phyloP scores from a whole-genome alignment of 768 basidiomycete genomes.

The Tephrocybe sp. region DNA sequence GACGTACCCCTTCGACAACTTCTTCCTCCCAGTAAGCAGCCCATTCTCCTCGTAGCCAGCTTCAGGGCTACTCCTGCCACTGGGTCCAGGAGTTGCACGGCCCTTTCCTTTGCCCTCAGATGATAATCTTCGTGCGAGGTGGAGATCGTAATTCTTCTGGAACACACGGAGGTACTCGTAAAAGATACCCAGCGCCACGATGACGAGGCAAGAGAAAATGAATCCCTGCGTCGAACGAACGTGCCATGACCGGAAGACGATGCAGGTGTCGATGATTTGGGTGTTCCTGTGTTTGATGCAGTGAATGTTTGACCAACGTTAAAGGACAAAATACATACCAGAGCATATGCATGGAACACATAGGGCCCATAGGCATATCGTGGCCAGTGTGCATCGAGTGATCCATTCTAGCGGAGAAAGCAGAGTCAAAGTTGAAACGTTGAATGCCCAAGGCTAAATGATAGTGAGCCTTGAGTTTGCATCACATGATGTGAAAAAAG shows the following conservation, averaged over 20 bases:
- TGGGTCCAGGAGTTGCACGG: slow-evolving; percentile 21
- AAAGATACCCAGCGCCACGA: slow-evolving; percentile 67
- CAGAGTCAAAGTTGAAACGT: no score
- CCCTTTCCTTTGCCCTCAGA: slow-evolving; percentile 49
- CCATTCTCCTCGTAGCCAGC: slow-evolving; percentile 48
- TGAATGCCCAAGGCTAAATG: no score
- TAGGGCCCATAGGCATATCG: slow-evolving; percentile 46
- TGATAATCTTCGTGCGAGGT: slow-evolving; percentile 50
- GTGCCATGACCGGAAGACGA: slow-evolving; percentile 82
- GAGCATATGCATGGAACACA: slow-evolving; percentile 81
- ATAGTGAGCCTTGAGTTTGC: background rate
- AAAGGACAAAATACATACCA: slow-evolving; percentile 40
- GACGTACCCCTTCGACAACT: slow-evolving; percentile 43
- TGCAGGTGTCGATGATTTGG: slow-evolving; percentile 75
- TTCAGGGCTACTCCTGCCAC: slow-evolving; percentile 24
- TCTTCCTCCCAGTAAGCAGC: slow-evolving; percentile 49
- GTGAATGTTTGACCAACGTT: background rate
- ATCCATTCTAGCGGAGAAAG: slow-evolving; percentile 28
- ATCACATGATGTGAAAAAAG: no score
- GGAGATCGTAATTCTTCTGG: slow-evolving; percentile 56
- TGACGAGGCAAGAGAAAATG: slow-evolving; percentile 60
- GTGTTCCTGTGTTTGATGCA: slow-evolving; percentile 56
- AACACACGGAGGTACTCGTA: slow-evolving; percentile 79
- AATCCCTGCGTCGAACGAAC: slow-evolving; percentile 58
- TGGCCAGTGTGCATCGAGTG: slow-evolving; percentile 47